Base-by-base conservation (phyloP, 1,139 yeast genomes). In the Magnusiomyces ingens region DNA sequence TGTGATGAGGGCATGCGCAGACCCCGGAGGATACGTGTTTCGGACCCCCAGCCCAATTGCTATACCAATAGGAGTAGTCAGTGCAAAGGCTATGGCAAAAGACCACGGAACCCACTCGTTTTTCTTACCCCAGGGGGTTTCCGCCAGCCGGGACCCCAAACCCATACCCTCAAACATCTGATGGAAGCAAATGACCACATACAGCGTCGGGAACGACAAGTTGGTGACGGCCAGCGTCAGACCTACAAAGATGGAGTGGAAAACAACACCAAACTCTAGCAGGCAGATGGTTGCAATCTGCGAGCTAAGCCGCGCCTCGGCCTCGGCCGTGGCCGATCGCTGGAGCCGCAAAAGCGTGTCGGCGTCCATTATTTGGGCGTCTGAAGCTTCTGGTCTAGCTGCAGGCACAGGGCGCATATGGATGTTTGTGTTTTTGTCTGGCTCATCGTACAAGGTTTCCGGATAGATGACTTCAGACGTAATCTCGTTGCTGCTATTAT, bases 21-120 rank as follows among this genome's bases (percentile, higher is more conserved):
- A 60, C 43, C 63, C 65, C 18, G 73, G 66, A 32, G 77, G 79
- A 63, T 85, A 87, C 2, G 85, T 67, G 50, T 75, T 69, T 71
- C 95, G 78, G 11, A 87, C 90, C 55, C 95, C 95, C 54, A 88
- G 72, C 57, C 96, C 95, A 64, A 86, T 83, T 22, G 91, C 95
- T 60, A 85, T 80, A 48, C 91, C 80, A 57, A 87, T 76, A 17
- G 95, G 95, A 2, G 95, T 85, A 42, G 86, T 76, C 11, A 88
- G 58, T 3, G 84, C 78, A 68, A 80, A 88, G 4, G 73, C 81
- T 5, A 73, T 46, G 40, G 81, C 82, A 63, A 84, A 69, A 1
- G 79, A 52, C 78, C 83, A 83, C 15, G 90, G 89, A 49, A 82
- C 75, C 63, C 60, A 67, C 49, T 63, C 64, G 63, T 75, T 78